A percentile compares a stretch with the other conserved stretches of the same genome.
phyloP scores from a whole-genome alignment of 2,329 filamentous ascomycete species.

The Epichloe elymi region DNA sequence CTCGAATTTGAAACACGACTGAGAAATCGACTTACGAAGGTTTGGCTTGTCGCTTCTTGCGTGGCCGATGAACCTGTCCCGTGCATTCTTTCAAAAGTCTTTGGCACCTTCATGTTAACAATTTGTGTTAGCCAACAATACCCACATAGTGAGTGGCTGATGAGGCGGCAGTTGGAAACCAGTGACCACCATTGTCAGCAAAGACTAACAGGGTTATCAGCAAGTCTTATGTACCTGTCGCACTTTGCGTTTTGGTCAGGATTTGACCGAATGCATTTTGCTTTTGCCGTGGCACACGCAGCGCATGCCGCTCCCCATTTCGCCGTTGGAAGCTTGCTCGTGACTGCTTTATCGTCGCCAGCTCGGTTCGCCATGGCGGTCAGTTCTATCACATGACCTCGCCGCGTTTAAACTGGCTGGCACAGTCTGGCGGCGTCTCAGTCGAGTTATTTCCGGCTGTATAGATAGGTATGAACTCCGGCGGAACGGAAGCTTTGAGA shows the following conservation, averaged over 20 bases:
- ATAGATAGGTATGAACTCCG: constrained; percentile 8
- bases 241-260: constrained; percentile 26
- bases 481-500: constrained; percentile 3
- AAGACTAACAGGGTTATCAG: neutral
- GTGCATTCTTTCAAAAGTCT: constrained; percentile 34
- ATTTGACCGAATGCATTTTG: constrained; percentile 34
- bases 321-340: constrained; percentile 22
- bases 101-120: constrained; percentile 25
- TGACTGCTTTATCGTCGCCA: constrained; percentile 5
- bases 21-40: constrained; percentile 31
- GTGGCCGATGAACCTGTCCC: constrained; percentile 32
- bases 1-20: neutral
- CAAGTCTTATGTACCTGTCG: constrained; percentile 26
- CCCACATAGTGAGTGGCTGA: neutral
- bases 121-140: constrained; percentile 1
- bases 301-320: constrained; percentile 38
- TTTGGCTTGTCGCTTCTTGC: constrained; percentile 37
- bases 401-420: neutral
- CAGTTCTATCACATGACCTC: constrained; percentile 4
- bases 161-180: neutral
- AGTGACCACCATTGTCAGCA: neutral
- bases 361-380: constrained; percentile 2
- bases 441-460: neutral
- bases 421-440: neutral
- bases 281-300: constrained; percentile 34